A percentile compares a stretch with the other conserved stretches of the same genome.
These are phyloP conservation scores for Agrocybe pediades DNA, from an alignment of 768 basidiomycete genomes.

Conservation along the genomic window DNA sequence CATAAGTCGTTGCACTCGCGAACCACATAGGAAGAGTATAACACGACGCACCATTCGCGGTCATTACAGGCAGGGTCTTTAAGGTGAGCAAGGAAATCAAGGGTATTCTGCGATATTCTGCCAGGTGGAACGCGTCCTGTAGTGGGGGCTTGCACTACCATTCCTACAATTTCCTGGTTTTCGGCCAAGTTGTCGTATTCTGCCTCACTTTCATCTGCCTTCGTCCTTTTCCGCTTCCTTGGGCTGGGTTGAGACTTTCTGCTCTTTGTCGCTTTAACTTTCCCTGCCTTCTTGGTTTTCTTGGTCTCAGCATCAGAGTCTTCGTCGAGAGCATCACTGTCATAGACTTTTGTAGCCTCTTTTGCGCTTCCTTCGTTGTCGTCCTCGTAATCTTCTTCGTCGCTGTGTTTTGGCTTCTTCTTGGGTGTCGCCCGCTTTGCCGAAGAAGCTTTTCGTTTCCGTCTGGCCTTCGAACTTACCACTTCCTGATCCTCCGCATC, in stretches of 20 bases:
- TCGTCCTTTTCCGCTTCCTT: slow-evolving; percentile 30
- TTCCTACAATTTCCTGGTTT: slow-evolving; percentile 72
- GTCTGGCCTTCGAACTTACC: neutral
- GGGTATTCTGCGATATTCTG: slow-evolving; percentile 81
- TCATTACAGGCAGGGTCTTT: slow-evolving; percentile 81
- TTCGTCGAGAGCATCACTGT: slow-evolving; percentile 53
- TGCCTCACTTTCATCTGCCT: slow-evolving; percentile 21
- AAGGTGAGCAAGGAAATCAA: slow-evolving; percentile 74
- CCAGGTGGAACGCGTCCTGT: slow-evolving; percentile 87
- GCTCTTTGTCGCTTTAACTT: slow-evolving; percentile 19
- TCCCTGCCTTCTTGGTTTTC: slow-evolving; percentile 5
- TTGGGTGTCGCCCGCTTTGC: neutral
- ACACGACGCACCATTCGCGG: slow-evolving; percentile 63
- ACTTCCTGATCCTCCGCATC: no score
- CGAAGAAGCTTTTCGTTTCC: neutral
- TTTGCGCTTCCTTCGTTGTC: neutral
- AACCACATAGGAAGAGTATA: neutral
- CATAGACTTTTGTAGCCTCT: slow-evolving; percentile 22
- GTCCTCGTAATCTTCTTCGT: neutral
- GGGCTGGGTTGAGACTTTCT: slow-evolving; percentile 16
- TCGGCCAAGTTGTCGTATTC: slow-evolving; percentile 44
- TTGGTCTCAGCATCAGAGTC: slow-evolving; percentile 24
- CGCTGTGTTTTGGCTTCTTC: neutral
- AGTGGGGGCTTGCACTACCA: slow-evolving; percentile 79
- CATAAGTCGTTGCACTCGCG: neutral